These are phyloP conservation scores for Saccharomyces eubayanus DNA, from an alignment of 805 yeast genomes.

Conservation along the genomic window DNA sequence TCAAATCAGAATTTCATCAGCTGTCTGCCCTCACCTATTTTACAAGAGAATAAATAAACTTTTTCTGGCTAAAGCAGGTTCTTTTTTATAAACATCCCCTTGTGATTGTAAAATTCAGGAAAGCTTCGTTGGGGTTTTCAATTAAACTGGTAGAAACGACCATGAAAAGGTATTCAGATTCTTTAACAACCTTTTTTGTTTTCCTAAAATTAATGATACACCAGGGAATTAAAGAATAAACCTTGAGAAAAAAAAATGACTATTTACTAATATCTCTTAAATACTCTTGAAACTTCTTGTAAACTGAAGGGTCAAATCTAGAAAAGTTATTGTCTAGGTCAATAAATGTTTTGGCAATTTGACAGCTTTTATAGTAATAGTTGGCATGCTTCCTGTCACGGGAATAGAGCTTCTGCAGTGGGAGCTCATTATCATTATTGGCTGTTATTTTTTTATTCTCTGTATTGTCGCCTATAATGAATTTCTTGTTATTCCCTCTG, in stretches of 20 bases:
- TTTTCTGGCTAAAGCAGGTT: no score
- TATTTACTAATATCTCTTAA: slow-evolving; percentile 7
- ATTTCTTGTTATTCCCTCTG: slow-evolving; percentile 9
- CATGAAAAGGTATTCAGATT: no score
- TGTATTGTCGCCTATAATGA: slow-evolving; percentile 9
- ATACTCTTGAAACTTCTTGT: slow-evolving; percentile 32
- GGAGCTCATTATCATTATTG: slow-evolving; percentile 6
- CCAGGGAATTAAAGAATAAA: background rate
- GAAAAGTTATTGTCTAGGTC: slow-evolving; percentile 57
- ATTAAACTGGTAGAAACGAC: no score
- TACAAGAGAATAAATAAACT: no score
- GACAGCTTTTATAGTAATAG: slow-evolving; percentile 48
- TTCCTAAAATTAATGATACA: no score
- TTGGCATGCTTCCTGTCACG: slow-evolving; percentile 24
- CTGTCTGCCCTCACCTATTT: background rate
- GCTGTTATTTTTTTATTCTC: background rate
- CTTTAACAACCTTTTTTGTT: no score
- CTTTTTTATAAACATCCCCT: no score
- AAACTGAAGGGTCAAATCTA: slow-evolving; percentile 44
- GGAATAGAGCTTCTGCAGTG: slow-evolving; percentile 5
- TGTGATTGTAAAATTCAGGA: no score
- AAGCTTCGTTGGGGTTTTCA: no score
- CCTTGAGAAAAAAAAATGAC: background rate
- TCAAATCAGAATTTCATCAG: background rate
- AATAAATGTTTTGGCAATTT: slow-evolving; percentile 51